Base-by-base conservation (phyloP, 192 early-diverging fungal species). In the Ambispora gerdemannii region DNA sequence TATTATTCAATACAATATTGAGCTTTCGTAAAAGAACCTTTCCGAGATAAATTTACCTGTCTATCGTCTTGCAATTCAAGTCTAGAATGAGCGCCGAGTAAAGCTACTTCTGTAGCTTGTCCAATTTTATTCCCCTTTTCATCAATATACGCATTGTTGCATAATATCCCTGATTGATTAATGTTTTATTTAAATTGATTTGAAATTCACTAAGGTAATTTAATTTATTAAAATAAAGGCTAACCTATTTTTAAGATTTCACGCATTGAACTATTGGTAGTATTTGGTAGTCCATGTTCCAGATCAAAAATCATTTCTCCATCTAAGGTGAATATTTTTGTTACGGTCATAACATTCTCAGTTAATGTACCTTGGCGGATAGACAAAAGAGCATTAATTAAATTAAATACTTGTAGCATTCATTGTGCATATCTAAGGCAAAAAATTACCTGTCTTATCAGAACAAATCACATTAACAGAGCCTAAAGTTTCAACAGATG, bases 401-500 rank as follows among this genome's bases (percentile, higher is more conserved):
- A 20, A 61, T 8, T 49, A 11, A 22, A 2, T 8, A 25, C 51
- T 20, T 60, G 13, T 13, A 8, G 24, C 74, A 20, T 19, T 34
- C 22, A 31, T 19, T 4, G 3, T 4, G 20, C 4, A n/a, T 20
- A 10, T n/a, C 4, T 4, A 20, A 53, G 20, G 51, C 51, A 53
- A 20, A 4, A 53, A 20, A 53, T 35, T 75, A 76, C 85, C 93
- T n/a, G 96, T 97, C 80, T 98, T 98, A 77, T 98, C 96, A 1
- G 90, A 91, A 79, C 96, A 98, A 34, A 98, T 87, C 17, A 96
- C 93, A 72, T 91, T 95, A 33, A 98, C 95, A 10, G 92, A 93
- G 1, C 95, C 95, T 8, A 98, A 78, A 19, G 93, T 90, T 78
- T 98, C 96, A 0, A 98, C 95, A 8, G 92, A 90, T 1, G 94